Percentiles rank a stretch among this genome's conserved stretches.
phyloP scores from a whole-genome alignment of 768 basidiomycete species.

The Dacryopinax spathularia region DNA sequence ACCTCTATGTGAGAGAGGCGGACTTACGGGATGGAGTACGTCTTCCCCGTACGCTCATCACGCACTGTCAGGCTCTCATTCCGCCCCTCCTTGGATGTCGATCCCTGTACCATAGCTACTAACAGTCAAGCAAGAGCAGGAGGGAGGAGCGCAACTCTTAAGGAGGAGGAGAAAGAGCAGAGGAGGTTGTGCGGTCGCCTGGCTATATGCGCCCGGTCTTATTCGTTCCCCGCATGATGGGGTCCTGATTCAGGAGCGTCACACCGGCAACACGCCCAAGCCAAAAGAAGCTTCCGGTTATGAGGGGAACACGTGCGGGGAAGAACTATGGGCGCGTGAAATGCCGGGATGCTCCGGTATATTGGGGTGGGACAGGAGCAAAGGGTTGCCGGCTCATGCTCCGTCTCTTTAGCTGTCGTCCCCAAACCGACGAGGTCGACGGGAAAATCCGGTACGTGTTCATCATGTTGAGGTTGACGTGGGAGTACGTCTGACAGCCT shows the following conservation, averaged over 20 bases:
- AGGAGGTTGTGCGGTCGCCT: not conserved
- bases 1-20: not conserved
- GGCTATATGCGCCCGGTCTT: not conserved
- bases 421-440: too few species aligned
- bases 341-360: not conserved
- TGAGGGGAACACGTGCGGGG: not conserved
- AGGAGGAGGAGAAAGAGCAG: not conserved
- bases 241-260: not conserved
- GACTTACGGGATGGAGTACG: constrained; percentile 57
- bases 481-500: too few species aligned
- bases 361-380: too few species aligned
- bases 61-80: constrained; percentile 41
- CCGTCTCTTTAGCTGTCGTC: too few species aligned
- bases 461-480: too few species aligned
- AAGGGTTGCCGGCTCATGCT: too few species aligned
- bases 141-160: not conserved
- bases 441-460: too few species aligned
- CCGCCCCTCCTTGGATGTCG: not conserved
- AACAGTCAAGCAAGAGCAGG: not conserved
- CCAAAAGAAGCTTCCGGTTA: constrained; percentile 2
- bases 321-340: not conserved
- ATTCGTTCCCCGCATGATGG: not conserved
- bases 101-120: not conserved
- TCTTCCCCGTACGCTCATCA: constrained; percentile 77
- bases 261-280: not conserved